phyloP scores from a whole-genome alignment of 176 grass and related monocot species.

The Triticum urartu region DNA sequence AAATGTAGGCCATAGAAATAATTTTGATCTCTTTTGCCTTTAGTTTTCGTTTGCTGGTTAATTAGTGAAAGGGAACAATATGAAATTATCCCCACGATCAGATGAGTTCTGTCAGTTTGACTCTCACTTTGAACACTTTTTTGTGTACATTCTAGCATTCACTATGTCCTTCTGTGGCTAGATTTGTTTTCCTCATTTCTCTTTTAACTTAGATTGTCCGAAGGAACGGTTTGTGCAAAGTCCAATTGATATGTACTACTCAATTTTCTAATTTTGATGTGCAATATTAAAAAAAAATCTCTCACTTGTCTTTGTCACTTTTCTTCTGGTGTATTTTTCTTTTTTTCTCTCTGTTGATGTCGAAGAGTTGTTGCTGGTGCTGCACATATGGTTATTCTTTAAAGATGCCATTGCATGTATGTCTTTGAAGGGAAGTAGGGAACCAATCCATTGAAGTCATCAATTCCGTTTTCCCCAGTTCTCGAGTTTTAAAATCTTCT shows the following conservation, averaged over 20 bases:
- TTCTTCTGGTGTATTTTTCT: background rate
- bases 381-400: background rate
- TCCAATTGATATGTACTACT: background rate
- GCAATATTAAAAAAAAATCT: background rate
- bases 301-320: background rate
- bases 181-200: background rate
- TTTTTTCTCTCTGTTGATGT: background rate
- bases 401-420: background rate
- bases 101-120: conserved; percentile 6
- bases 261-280: background rate
- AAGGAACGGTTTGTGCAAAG: background rate
- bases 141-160: conserved; percentile 1
- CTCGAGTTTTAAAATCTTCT: background rate
- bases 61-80: conserved; percentile 1
- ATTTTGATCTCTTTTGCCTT: background rate
- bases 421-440: background rate
- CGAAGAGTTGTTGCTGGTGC: background rate
- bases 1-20: conserved; percentile 1
- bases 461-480: background rate
- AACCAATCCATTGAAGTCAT: background rate
- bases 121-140: background rate
- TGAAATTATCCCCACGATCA: conserved; percentile 22
- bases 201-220: background rate
- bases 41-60: conserved; percentile 14
- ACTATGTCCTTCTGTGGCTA: background rate